phyloP scores from a whole-genome alignment of 2,329 filamentous ascomycete species.

The Aspergillus hortae region DNA sequence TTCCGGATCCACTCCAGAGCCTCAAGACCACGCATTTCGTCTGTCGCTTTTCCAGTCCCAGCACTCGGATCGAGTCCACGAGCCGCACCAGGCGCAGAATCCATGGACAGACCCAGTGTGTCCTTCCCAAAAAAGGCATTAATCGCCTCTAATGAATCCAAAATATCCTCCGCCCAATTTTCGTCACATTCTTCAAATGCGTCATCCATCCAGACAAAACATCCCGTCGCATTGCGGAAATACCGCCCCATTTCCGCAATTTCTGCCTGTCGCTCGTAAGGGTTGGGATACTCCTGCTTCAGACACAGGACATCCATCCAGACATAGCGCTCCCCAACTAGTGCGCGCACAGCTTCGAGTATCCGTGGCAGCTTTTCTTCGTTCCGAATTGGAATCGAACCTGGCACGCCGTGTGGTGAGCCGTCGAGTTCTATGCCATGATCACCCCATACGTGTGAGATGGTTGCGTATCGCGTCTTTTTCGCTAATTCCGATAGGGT shows the following conservation, averaged over 20 bases:
- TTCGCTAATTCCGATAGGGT: neutral
- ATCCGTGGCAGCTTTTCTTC: neutral
- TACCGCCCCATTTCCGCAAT: neutral
- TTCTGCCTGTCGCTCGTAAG: neutral
- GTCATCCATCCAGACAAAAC: slow-evolving; percentile 3
- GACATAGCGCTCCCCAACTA: neutral
- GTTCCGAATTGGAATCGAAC: neutral
- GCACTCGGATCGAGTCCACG: neutral
- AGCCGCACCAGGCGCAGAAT: neutral
- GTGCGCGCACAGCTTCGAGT: neutral
- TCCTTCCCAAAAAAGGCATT: neutral
- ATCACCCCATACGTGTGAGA: neutral
- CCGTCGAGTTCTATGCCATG: neutral
- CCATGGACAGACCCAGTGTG: neutral
- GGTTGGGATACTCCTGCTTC: neutral
- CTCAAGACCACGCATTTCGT: neutral
- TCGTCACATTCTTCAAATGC: neutral
- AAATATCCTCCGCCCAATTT: neutral
- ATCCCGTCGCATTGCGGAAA: neutral
- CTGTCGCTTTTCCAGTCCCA: neutral
- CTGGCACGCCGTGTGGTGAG: neutral
- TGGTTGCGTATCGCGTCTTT: neutral
- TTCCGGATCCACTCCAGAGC: neutral
- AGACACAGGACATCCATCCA: neutral
- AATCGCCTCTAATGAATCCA: neutral